Evolutionary conservation across 257 asterid species (phyloP).

Genomic region (Penstemon davidsonii): DNA sequence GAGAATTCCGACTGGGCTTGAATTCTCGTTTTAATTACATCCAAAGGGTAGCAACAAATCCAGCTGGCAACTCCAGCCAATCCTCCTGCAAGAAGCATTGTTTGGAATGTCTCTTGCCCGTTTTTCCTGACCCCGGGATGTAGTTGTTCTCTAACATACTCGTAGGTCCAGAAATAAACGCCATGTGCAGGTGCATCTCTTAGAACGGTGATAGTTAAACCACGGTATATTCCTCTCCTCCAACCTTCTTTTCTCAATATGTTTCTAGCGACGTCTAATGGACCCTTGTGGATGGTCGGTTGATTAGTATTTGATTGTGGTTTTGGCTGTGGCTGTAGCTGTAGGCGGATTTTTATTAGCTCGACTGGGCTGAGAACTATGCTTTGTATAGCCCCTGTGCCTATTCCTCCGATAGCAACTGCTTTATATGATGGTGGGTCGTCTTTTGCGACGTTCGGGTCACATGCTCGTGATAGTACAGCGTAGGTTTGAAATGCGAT

Average conservation of each 20-base stretch:
- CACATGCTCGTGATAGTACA: slow-evolving; percentile 48
- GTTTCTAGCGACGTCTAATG: slow-evolving; percentile 44
- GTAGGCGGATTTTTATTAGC: slow-evolving; percentile 74
- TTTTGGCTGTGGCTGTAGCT: slow-evolving; percentile 46
- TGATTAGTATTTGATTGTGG: slow-evolving; percentile 12
- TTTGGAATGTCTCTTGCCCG: slow-evolving; percentile 47
- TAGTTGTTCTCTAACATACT: slow-evolving; percentile 55
- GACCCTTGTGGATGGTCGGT: slow-evolving; percentile 42
- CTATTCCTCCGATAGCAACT: slow-evolving; percentile 60
- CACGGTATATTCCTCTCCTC: slow-evolving; percentile 63
- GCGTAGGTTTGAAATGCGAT: slow-evolving; percentile 73
- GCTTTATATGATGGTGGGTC: slow-evolving; percentile 67
- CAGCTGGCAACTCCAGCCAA: slow-evolving; percentile 77
- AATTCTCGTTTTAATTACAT: slow-evolving; percentile 70
- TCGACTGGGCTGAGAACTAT: slow-evolving; percentile 72
- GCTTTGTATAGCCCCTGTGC: slow-evolving; percentile 73
- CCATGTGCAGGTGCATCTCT: slow-evolving; percentile 82
- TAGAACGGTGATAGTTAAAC: slow-evolving; percentile 58
- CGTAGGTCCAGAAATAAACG: slow-evolving; percentile 69
- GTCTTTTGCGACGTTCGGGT: slow-evolving; percentile 20
- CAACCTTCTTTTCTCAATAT: slow-evolving; percentile 49
- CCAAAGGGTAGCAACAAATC: slow-evolving; percentile 71
- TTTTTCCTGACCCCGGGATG: slow-evolving; percentile 68
- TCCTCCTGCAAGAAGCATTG: slow-evolving; percentile 83
- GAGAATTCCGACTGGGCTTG: slow-evolving; percentile 51